These are phyloP conservation scores for Abortiporus biennis DNA, from an alignment of 1,284 basidiomycete species.

Conservation along the genomic window DNA sequence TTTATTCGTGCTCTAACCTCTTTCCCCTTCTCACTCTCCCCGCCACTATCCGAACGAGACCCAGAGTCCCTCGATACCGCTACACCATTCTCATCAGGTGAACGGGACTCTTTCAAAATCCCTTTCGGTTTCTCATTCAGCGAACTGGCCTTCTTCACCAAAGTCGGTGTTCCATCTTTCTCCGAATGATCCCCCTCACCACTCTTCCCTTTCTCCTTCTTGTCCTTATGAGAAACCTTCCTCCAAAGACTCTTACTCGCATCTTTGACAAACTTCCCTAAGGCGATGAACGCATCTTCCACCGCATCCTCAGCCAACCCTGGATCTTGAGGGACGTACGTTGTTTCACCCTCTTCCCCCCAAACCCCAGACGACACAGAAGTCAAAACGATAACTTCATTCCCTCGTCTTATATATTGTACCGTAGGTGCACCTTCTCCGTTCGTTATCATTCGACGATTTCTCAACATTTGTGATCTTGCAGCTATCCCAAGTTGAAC, in stretches of 20 bases:
- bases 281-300: constrained; percentile 20
- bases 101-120: not conserved
- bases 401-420: not conserved
- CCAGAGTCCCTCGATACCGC: no score
- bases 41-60: no score
- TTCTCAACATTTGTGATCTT: constrained; percentile 40
- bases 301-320: constrained; percentile 15
- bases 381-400: constrained; percentile 6
- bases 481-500: constrained; percentile 60
- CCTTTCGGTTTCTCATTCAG: no score
- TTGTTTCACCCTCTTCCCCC: constrained; percentile 4
- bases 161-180: constrained; percentile 1
- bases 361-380: constrained; percentile 6
- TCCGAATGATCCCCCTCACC: constrained; percentile 5
- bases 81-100: not conserved
- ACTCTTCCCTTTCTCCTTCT: constrained; percentile 2
- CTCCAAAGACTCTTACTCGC: constrained; percentile 21
- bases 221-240: constrained; percentile 18
- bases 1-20: no score
- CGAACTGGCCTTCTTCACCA: constrained; percentile 3
- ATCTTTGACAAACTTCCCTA: constrained; percentile 23
- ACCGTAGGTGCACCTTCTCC: not conserved
- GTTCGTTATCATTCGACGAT: constrained; percentile 18
- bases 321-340: constrained; percentile 1
- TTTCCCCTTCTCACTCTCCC: no score